Conservation (phyloP, 805 yeast species). For the Yarrowia alimentaria region DNA sequence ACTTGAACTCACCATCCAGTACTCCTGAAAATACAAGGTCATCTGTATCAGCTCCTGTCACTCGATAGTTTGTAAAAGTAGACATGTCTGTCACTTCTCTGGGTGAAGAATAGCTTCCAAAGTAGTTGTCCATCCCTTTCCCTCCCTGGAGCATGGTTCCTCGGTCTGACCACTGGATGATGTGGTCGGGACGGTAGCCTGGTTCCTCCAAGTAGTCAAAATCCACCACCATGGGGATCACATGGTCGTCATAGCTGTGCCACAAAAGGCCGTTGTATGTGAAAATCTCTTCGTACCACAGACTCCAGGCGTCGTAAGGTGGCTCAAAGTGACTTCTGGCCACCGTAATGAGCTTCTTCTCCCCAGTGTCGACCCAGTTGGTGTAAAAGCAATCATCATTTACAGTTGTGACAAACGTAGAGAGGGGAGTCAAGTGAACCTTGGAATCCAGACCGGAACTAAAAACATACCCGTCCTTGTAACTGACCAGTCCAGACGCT, state of each 20-base stretch:
- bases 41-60: not conserved
- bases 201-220: not conserved
- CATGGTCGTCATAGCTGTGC: constrained; percentile 1
- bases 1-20: not conserved
- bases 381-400: not conserved
- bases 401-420: not conserved
- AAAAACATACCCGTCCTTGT: not conserved
- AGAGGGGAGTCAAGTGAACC: not conserved
- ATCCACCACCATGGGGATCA: not conserved
- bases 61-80: not conserved
- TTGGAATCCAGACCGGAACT: not conserved
- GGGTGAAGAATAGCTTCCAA: not conserved
- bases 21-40: not conserved
- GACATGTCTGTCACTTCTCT: not conserved
- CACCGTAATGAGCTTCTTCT: not conserved
- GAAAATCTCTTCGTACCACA: constrained; percentile 3
- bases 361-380: not conserved
- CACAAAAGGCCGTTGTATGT: not conserved
- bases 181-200: not conserved
- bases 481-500: not conserved
- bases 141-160: not conserved
- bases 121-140: not conserved
- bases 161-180: not conserved
- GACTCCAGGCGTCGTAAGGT: not conserved
- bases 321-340: not conserved